These are phyloP conservation scores for Xylaria sp. DNA, from an alignment of 2,329 filamentous ascomycete species.

Conservation along the genomic window DNA sequence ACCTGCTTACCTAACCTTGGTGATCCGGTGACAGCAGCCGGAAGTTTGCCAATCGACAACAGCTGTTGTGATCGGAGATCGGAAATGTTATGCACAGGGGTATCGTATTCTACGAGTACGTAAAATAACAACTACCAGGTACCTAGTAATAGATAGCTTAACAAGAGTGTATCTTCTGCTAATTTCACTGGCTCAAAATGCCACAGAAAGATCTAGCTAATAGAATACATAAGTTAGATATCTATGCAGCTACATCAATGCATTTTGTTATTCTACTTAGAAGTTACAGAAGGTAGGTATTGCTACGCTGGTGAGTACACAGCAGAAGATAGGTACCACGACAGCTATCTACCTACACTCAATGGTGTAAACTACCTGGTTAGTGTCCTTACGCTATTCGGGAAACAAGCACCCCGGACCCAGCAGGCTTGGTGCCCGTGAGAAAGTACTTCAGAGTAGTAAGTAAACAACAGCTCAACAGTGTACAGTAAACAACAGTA, in stretches of 20 bases:
- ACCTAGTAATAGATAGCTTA: neutral
- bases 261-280: too few species aligned
- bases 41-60: neutral
- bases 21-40: neutral
- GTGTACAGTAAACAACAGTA: neutral
- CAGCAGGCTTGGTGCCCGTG: neutral
- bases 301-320: neutral
- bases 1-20: too few species aligned
- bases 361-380: too few species aligned
- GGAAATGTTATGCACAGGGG: too few species aligned
- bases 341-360: too few species aligned
- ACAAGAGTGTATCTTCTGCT: neutral
- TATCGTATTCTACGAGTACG: too few species aligned
- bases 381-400: constrained; percentile 3
- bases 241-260: too few species aligned
- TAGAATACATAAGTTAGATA: neutral
- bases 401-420: constrained; percentile 4
- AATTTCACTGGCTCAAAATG: neutral
- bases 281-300: neutral
- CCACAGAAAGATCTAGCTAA: neutral
- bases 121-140: too few species aligned
- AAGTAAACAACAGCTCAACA: neutral
- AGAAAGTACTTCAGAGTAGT: neutral
- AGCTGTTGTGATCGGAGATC: neutral
- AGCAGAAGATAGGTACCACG: neutral